Conservation (phyloP, 139 green algal genomes). For the Parachlorella kessleri region DNA sequence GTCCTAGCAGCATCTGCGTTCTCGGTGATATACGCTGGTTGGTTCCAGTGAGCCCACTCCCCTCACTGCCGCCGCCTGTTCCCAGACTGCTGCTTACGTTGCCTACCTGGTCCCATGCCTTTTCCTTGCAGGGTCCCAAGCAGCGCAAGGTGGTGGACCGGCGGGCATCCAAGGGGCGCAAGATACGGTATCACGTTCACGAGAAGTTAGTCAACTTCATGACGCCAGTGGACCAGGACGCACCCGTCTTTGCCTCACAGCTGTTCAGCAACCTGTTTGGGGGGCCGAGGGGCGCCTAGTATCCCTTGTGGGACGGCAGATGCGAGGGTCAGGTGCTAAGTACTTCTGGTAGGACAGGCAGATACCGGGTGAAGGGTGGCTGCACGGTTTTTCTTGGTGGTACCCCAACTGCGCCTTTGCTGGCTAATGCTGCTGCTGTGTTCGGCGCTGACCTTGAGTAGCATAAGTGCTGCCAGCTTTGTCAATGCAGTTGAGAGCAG, state of each 20-base stretch:
- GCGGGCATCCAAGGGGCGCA: conserved; percentile 88
- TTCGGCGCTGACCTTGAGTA: too few species aligned
- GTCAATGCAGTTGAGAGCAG: too few species aligned
- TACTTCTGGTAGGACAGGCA: too few species aligned
- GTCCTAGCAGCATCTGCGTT: too few species aligned
- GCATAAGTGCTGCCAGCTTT: too few species aligned
- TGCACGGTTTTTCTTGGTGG: too few species aligned
- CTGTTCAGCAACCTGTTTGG: conserved; percentile 91
- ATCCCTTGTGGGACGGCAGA: background rate
- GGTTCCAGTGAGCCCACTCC: too few species aligned
- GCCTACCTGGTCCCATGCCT: too few species aligned
- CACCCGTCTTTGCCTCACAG: conserved; percentile 60
- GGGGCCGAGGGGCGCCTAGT: background rate
- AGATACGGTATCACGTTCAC: conserved; percentile 87
- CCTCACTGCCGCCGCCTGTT: background rate
- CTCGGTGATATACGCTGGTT: too few species aligned
- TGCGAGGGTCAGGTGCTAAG: background rate
- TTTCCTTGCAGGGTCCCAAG: conserved; percentile 60
- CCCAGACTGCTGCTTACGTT: background rate
- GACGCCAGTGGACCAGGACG: conserved; percentile 59
- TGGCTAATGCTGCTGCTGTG: too few species aligned
- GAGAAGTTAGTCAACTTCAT: conserved; percentile 95
- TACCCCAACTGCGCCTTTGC: too few species aligned
- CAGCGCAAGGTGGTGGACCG: conserved; percentile 86
- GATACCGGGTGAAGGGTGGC: too few species aligned